Percentiles rank a stretch among this genome's conserved stretches.
phyloP scores from a whole-genome alignment of 306 rosid species.

The Pyrus betulifolia region DNA sequence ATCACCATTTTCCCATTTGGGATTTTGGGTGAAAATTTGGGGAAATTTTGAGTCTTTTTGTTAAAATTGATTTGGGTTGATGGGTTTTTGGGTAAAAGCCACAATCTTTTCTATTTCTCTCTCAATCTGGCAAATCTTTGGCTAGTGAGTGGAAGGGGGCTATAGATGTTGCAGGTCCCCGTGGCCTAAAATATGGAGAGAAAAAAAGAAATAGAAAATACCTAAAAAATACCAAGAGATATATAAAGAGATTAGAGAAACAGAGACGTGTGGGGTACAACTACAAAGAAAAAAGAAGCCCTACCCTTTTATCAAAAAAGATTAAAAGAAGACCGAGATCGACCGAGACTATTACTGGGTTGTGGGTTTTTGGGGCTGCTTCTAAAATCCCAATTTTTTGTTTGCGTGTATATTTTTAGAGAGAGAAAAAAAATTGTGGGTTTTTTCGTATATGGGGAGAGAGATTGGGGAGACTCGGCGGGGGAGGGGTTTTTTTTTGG shows the following conservation, averaged over 20 bases:
- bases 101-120: background rate
- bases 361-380: background rate
- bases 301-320: background rate
- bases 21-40: background rate
- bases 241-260: background rate
- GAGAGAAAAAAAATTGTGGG: background rate
- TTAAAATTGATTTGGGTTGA: background rate
- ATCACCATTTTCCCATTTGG: slow-evolving; percentile 8
- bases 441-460: background rate
- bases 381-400: background rate
- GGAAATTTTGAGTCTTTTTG: background rate
- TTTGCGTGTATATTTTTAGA: background rate
- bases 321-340: background rate
- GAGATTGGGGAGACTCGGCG: slow-evolving; percentile 5
- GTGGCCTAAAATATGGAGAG: slow-evolving; percentile 43
- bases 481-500: background rate
- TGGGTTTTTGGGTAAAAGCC: background rate
- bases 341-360: slow-evolving; percentile 4
- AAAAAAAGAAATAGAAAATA: background rate
- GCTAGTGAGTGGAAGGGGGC: slow-evolving; percentile 11
- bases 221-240: background rate
- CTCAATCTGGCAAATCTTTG: slow-evolving; percentile 25
- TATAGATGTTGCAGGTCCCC: slow-evolving; percentile 25
- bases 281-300: background rate
- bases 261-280: slow-evolving; percentile 2